Evolutionary conservation across 352 stramenopile species (phyloP).

Genomic region (Phytophthora megakarya): DNA sequence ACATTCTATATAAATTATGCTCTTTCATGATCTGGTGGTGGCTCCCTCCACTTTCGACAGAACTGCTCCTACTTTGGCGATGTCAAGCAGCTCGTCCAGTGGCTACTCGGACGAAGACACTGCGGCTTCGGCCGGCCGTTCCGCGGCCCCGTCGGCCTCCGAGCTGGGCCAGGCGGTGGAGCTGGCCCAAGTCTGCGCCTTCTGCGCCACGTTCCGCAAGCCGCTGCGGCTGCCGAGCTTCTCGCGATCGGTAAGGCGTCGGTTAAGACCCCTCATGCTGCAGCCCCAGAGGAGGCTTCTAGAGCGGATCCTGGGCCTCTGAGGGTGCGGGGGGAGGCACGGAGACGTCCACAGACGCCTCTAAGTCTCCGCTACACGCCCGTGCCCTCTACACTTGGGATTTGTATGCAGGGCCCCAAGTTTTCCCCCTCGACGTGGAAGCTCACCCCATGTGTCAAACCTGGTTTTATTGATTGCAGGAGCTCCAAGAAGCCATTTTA

Average conservation of each 20-base stretch:
- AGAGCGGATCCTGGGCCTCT: constrained; percentile 9
- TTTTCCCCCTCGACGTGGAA: constrained; percentile 8
- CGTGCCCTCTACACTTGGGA: constrained; percentile 28
- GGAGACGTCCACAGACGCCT: background rate
- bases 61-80: constrained; percentile 36
- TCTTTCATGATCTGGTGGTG: background rate
- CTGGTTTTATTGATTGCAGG: constrained; percentile 39
- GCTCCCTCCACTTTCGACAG: constrained; percentile 26
- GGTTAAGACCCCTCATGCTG: background rate
- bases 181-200: constrained; percentile 77
- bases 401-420: constrained; percentile 34
- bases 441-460: constrained; percentile 30
- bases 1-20: constrained; percentile 3
- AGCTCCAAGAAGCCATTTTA: constrained; percentile 67
- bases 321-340: constrained; percentile 9
- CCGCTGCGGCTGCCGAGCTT: constrained; percentile 74
- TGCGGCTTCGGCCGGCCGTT: constrained; percentile 18
- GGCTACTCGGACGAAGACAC: constrained; percentile 44
- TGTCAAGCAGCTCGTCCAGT: constrained; percentile 57
- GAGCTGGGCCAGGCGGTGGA: constrained; percentile 48
- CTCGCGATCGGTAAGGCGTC: constrained; percentile 67
- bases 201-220: constrained; percentile 73
- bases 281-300: background rate
- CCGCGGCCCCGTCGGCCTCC: constrained; percentile 17
- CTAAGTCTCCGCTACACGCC: constrained; percentile 9